Conservation (phyloP, 257 asterid genomes). For the Gynochthodes officinalis region DNA sequence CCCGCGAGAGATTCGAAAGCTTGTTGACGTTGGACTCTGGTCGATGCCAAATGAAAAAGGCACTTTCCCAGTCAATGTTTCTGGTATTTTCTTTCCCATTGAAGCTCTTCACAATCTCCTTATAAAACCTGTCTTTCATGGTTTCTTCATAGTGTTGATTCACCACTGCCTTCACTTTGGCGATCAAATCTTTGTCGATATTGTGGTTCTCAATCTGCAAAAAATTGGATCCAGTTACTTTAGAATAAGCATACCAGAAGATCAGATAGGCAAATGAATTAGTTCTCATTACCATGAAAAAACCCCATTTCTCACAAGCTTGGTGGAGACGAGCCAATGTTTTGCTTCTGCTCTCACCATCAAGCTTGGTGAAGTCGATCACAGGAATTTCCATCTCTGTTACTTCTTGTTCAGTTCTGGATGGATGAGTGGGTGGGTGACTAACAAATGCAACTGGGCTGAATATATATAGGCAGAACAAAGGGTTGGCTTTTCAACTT, state of each 20-base stretch:
- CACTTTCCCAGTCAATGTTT: constrained; percentile 68
- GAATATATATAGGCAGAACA: constrained; percentile 48
- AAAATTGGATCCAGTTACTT: constrained; percentile 4
- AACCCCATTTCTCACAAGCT: constrained; percentile 89
- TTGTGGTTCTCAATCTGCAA: constrained; percentile 87
- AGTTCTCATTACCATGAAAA: constrained; percentile 58
- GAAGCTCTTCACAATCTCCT: constrained; percentile 47
- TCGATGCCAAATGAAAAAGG: constrained; percentile 72
- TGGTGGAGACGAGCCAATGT: constrained; percentile 75
- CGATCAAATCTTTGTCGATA: constrained; percentile 56
- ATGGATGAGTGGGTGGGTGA: constrained; percentile 14
- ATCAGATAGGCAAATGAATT: neutral
- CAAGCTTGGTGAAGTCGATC: constrained; percentile 56
- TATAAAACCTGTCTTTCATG: constrained; percentile 50
- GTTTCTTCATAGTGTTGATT: constrained; percentile 57
- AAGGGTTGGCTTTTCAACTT: neutral
- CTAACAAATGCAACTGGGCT: constrained; percentile 18
- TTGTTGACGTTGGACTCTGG: constrained; percentile 58
- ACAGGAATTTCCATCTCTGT: constrained; percentile 77
- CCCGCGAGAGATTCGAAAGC: constrained; percentile 43
- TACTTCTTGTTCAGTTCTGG: neutral
- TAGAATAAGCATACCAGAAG: neutral
- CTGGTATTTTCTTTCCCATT: constrained; percentile 32
- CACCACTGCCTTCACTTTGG: constrained; percentile 55
- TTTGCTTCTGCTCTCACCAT: constrained; percentile 45